Base-by-base conservation (phyloP, 116 monocot genomes). In the Thalassia testudinum region DNA sequence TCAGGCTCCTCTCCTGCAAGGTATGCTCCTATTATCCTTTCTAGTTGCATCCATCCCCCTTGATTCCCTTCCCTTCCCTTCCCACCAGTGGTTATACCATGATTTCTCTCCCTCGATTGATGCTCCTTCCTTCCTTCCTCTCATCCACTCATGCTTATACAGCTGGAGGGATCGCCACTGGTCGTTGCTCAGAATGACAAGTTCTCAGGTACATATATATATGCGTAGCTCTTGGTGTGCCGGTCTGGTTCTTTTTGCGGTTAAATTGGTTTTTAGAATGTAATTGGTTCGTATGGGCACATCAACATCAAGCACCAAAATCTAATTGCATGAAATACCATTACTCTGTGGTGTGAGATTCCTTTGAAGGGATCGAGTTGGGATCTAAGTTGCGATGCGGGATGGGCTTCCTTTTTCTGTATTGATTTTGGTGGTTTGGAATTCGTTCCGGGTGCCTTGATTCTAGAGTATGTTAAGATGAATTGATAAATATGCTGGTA, bases 121-220 rank as follows among this genome's bases (percentile, higher is more conserved):
- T 53, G 15, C 0, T 21, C 27, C 15, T 52, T 61, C 10, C 7
- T 76, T 42, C 0, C 42, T 43, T 47, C 43, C 15, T 11, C 15
- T 24, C 1, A 27, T 67, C 21, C 23, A 25, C 12, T 55, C 44
- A 16, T 68, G 16, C 53, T 11, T 18, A 24, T 37, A 12, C 14
- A 86, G 93, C 63, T 95, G 71, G 84, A 95, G 64, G 93, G 93
- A 13, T 95, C 87, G 12, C 81, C 87, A 1, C 54, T 78, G 5
- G 93, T 77, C 29, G 81, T 78, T 52, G 83, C 93, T 16, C 93
- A 93, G 49, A 87, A 95, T 62, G 87, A 95, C 19, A 95, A 84
- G 21, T 95, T 95, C 57, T 76, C 87, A 49, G 93, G 93, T 95
- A 76, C 16, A 13, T 45, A n/a, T n/a, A n/a, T n/a, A n/a, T n/a